These are phyloP conservation scores for Epithemia pelagica DNA, from an alignment of 108 stramenopile genomes.

Conservation along the genomic window DNA sequence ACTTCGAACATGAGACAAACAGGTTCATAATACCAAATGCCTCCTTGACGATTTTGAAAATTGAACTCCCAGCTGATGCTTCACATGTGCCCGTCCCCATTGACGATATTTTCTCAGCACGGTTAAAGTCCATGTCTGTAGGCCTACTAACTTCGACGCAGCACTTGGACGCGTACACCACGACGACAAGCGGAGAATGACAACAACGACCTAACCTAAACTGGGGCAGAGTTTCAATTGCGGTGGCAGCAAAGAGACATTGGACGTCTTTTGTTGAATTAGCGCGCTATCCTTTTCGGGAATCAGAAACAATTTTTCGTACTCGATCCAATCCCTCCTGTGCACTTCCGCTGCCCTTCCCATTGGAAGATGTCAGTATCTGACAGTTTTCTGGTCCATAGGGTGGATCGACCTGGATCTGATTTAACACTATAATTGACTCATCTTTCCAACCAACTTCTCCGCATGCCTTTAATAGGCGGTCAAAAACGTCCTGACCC, in stretches of 20 bases:
- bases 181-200: background rate
- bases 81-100: background rate
- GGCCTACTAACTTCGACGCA: background rate
- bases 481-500: constrained; percentile 77
- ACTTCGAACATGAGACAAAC: background rate
- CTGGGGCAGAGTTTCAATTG: background rate
- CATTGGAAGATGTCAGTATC: constrained; percentile 18
- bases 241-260: background rate
- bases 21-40: constrained; percentile 1
- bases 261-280: background rate
- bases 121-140: background rate
- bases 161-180: background rate
- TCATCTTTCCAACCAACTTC: constrained; percentile 46
- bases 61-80: background rate
- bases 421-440: constrained; percentile 49
- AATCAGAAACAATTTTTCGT: constrained; percentile 58
- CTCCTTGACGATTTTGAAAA: background rate
- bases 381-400: constrained; percentile 60
- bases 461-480: constrained; percentile 76
- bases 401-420: constrained; percentile 74
- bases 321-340: constrained; percentile 72
- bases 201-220: no score
- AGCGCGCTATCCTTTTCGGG: background rate
- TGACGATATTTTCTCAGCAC: background rate
- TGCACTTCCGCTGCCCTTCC: constrained; percentile 19